Evolutionary conservation across 2,329 filamentous ascomycete genomes (phyloP).

Genomic region (Zymoseptoria passerinii): DNA sequence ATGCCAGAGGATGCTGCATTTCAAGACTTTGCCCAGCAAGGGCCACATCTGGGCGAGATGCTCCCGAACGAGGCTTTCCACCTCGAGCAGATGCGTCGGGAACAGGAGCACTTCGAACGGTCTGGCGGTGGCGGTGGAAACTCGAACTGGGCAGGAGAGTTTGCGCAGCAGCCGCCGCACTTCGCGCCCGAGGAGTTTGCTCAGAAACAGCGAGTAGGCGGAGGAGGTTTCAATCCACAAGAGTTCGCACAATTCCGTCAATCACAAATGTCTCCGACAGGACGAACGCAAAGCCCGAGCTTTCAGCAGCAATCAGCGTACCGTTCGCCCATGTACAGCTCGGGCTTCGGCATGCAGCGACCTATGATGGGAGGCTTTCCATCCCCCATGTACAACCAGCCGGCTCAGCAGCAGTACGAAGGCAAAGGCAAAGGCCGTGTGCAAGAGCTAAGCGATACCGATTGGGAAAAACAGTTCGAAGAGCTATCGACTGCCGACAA

Average conservation of each 20-base stretch:
- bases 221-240: constrained; percentile 59
- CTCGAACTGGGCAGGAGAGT: constrained; percentile 28
- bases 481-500: constrained; percentile 66
- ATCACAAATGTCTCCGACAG: constrained; percentile 51
- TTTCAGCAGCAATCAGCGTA: constrained; percentile 37
- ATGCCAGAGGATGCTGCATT: constrained; percentile 26
- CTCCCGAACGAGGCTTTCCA: constrained; percentile 51
- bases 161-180: constrained; percentile 21
- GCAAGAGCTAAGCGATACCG: constrained; percentile 83
- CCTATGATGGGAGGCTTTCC: constrained; percentile 22
- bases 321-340: constrained; percentile 50
- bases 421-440: constrained; percentile 77
- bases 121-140: constrained; percentile 18
- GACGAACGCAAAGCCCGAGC: constrained; percentile 52
- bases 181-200: constrained; percentile 22
- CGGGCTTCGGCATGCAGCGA: constrained; percentile 44
- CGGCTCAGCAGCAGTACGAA: constrained; percentile 40
- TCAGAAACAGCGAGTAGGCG: constrained; percentile 13
- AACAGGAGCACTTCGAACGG: constrained; percentile 45
- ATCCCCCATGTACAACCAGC: constrained; percentile 35
- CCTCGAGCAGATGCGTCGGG: constrained; percentile 58
- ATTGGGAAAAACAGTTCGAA: constrained; percentile 96
- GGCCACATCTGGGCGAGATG: constrained; percentile 50
- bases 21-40: constrained; percentile 72
- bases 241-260: constrained; percentile 86